Base-by-base conservation (phyloP, 2,329 filamentous ascomycete species). In the Stagonosporopsis vannaccii region DNA sequence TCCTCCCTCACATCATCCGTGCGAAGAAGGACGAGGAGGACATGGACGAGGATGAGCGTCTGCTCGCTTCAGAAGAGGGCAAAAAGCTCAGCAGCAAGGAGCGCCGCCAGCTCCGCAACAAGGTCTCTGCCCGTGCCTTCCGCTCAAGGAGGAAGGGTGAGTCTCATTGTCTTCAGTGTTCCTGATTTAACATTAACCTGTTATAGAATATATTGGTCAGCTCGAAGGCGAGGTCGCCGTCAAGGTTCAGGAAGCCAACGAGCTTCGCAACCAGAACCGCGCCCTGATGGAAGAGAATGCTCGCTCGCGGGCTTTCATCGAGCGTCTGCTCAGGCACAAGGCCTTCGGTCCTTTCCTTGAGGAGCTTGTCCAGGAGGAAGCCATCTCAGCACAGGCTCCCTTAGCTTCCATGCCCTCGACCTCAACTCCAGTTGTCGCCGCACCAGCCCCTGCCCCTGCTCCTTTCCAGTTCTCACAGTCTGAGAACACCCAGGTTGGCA, bases 41-140 rank as follows among this genome's bases (percentile, higher is more conserved):
- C 49, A 98, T 99, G 94, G 95, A 99, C 68, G 94, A 97, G 76
- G 95, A 98, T 69, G 95, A 98, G 82, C 86, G 91, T 65, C 83
- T 97, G 9, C 83, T 97, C 43, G 92, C 92, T n/a, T 97, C 92
- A 59, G 95, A 99, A 71, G 94, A 97, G 79, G 95, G 94, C 70
- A 99, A 99, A 88, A 97, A 97, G 82, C 85, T 99, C n/a, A 95
- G 89, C 78, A 96, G 92, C 82, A 98, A 98, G 81, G 93, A 98
- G 79, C 89, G 95, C 58, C 89, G 95, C 65, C 95, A 98, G 78
- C 85, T 99, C n/a, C 87, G 95, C 62, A 99, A 99, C 85, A 99
- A 99, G 80, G 95, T 99, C 4, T 99, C 95, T 37, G 95, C 95
- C 60, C 91, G 95, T 66, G 94, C 94, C 47, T 99, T 99, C 87